Percentiles rank a stretch among this genome's conserved stretches.
Conservation (phyloP, 169 alveolate genomes). For the Cyclospora cayetanensis region DNA sequence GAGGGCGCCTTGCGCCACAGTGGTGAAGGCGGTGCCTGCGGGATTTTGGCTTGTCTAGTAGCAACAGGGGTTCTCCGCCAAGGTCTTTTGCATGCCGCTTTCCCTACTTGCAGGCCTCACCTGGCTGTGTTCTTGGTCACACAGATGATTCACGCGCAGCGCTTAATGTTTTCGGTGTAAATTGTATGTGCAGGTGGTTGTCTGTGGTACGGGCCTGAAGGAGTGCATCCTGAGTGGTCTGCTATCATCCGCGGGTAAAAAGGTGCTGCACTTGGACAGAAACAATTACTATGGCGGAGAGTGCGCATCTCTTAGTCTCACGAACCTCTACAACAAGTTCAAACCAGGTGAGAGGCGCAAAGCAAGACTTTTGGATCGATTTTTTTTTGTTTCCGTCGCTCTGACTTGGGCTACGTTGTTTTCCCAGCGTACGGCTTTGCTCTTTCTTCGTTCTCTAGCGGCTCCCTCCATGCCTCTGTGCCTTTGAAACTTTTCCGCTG, state of each 20-base stretch:
- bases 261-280: conserved; percentile 97
- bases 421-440: too few relatives aligned
- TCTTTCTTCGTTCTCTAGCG: too few relatives aligned
- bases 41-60: too few relatives aligned
- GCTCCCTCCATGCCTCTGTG: too few relatives aligned
- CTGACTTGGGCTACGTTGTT: too few relatives aligned
- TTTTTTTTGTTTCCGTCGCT: too few relatives aligned
- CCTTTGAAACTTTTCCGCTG: too few relatives aligned
- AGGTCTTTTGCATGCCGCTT: too few relatives aligned
- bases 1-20: too few relatives aligned
- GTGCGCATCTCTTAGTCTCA: conserved; percentile 96
- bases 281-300: conserved; percentile 99
- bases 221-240: conserved; percentile 98
- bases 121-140: neutral
- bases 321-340: conserved; percentile 95
- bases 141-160: neutral
- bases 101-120: neutral
- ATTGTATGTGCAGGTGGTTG: conserved; percentile 84
- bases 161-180: neutral
- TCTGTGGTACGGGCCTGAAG: conserved; percentile 98
- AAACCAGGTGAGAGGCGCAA: conserved; percentile 87
- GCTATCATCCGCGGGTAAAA: conserved; percentile 93
- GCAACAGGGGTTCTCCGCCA: neutral
- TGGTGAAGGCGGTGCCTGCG: too few relatives aligned
- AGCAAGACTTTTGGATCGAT: neutral